Evolutionary conservation across 371 early-diverging fungal species (phyloP), one percentile per base, ranked within the genome.

Genomic region (Mucor piriformis): DNA sequence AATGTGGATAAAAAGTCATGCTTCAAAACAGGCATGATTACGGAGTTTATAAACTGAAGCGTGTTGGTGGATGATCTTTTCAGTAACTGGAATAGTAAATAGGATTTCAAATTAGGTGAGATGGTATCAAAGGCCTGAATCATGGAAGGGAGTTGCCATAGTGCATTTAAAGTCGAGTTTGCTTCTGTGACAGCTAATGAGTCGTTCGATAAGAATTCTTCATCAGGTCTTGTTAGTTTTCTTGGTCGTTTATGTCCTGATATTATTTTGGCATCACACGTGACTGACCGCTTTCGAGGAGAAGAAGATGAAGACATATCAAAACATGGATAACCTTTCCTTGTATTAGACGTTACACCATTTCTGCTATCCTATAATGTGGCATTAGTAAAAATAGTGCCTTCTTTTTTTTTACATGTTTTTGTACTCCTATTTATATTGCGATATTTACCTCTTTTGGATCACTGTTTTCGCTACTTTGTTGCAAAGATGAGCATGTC

Each of bases 1-100:
- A 96, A 72, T 5, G 85, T 78, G 11, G 85, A 81, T 15, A 96
- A 46, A 64, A 95, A 92, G 75, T 97, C 96, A 50, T 86, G 83
- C 64, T 93, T 90, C 59, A 96, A 80, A 11, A 87, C 87, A 0
- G 95, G 92, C 40, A 86, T 74, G 46, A 95, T 85, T 6, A 88
- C 72, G 11, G 90, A 85, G 61, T 88, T 83, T 3, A 92, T 88
- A 72, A 91, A 89, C 71, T 95, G 96, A 47, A 96, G 84, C 0
- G 93, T 84, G 8, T 85, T 21, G 83, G 77, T 11, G 87, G 84
- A 27, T 78, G 64, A 63, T 34, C 50, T 44, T 49, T 74, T 72
- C 2, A 79, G 48, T 13, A 79, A 56, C 42, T 79, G 68, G 44
- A 74, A 73, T 40, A 76, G 53, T 18, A 79, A 49, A 42, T 70